Conservation (phyloP, 2,329 filamentous ascomycete species). For the Thermomyces lanuginosus region DNA sequence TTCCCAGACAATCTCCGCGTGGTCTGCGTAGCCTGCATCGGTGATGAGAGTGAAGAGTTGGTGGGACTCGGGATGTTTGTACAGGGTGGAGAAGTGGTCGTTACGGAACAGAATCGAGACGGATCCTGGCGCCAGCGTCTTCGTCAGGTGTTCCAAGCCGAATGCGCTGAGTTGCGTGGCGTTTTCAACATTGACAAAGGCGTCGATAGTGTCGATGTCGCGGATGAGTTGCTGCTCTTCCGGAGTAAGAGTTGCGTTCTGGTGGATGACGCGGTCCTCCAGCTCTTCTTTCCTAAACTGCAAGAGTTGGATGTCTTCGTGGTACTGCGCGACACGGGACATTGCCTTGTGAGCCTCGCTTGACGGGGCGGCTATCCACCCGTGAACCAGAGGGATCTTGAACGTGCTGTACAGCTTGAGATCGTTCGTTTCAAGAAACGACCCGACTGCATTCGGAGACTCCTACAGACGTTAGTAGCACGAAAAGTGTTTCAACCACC, state of each 20-base stretch:
- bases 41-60: conserved; percentile 75
- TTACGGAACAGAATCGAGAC: conserved; percentile 91
- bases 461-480: conserved; percentile 22
- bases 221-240: conserved; percentile 61
- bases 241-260: conserved; percentile 44
- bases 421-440: conserved; percentile 73
- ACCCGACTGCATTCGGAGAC: conserved; percentile 38
- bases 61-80: conserved; percentile 64
- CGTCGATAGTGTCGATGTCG: conserved; percentile 70
- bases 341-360: conserved; percentile 56
- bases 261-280: conserved; percentile 54
- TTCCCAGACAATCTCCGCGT: conserved; percentile 93
- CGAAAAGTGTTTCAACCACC: too few relatives aligned
- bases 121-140: conserved; percentile 55
- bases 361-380: conserved; percentile 60
- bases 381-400: conserved; percentile 73
- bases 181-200: conserved; percentile 54
- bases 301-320: conserved; percentile 81
- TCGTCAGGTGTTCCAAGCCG: conserved; percentile 59
- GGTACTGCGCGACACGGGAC: conserved; percentile 58
- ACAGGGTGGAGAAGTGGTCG: conserved; percentile 89
- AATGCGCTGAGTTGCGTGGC: conserved; percentile 75
- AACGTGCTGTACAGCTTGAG: conserved; percentile 89
- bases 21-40: conserved; percentile 72
- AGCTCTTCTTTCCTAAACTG: conserved; percentile 81